Base-by-base conservation (phyloP, 495 filamentous ascomycete genomes). In the Pyronema omphalodes region DNA sequence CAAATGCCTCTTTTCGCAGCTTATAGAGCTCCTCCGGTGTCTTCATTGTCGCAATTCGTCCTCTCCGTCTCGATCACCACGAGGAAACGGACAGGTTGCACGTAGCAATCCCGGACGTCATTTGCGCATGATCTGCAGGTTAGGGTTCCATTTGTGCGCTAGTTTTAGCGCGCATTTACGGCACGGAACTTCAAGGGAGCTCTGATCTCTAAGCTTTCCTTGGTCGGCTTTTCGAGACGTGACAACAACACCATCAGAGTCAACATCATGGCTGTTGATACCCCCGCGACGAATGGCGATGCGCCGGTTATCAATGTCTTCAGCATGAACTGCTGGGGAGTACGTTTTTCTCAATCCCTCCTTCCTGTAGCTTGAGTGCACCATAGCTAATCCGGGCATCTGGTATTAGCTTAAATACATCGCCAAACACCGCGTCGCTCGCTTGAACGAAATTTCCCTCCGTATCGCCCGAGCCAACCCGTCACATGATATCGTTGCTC, bases 281-380 rank as follows among this genome's bases (percentile, higher is more conserved):
- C 23, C 2, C 23, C 23, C 23, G 2, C 5, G 23, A 29, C 54
- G 48, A 47, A 71, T 69, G 69, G 71, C 71, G 23, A 66, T 37
- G 37, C 55, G 34, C 43, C 67, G 18, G 71, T 76, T 51, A 78
- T 95, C 61, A 80, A 81, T 54, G 71, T 95, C 52, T 70, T 95
- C 62, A 84, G 83, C 3, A 78, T 93, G 65, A 98, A 98, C 67
- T 93, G 86, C 77, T 95, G 91, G 88, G 91, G 91, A 41, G 61
- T 64, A 57, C 41, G 61, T 56, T 40, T 39, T 33, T 34, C 37
- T 47, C 39, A 33, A 36, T 15, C 49, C 39, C 34, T 7, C 44
- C 12, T 37, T 35, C 12, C 40, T 12, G n/a, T 15, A 19, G 19
- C 44, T 14, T 9, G 14, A 48, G 9, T n/a, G 17, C 41, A 15